Evolutionary conservation across 305 asterid genomes (phyloP), one percentile per base, ranked within the genome.

Genomic region (Fraxinus dipetala): DNA sequence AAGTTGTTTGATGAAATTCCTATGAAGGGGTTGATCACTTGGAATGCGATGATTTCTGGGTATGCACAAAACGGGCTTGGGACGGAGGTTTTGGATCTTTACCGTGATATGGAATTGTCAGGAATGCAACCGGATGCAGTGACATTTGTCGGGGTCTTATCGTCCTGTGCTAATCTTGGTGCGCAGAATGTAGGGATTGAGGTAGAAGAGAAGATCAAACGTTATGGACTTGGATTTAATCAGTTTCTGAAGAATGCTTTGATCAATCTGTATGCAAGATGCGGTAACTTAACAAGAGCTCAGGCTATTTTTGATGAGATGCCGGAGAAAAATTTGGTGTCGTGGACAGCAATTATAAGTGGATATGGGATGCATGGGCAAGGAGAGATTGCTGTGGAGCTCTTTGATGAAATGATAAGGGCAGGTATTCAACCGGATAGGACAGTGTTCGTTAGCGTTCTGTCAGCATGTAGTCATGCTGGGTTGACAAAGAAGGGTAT

Each of bases 21-120:
- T 0, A 82, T 54, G 4, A 93, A 89, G 88, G 87, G 88, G 16
- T 84, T 92, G 89, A 95, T 95, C 45, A 91, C 98, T 79, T 94
- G 99, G 98, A 95, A 95, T 79, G 99, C 96, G 0, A 92, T 95
- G 98, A 90, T 95, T 67, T 91, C 97, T 0, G 99, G 97, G 20
- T 95, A 89, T 79, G 90, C 99, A 1, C 97, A 95, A 83, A 86
- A 94, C 61, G 99, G 99, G 72, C 91, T 90, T 31, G 93, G 92
- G 45, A 75, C 77, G 2, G 83, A 88, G 56, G 98, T 92, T 76
- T 75, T 95, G 83, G 91, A 93, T 80, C 94, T 94, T 76, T 95
- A 91, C 82, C 83, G 61, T 2, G 87, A 89, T 77, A 95, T 95
- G 98, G 89, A 91, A 40, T 74, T 83, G 20, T 85, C 81, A 0